Percentiles rank a stretch among this genome's conserved stretches.
Evolutionary conservation across 164 flowering plant genomes (phyloP).

Genomic region (Vitis labrusca): DNA sequence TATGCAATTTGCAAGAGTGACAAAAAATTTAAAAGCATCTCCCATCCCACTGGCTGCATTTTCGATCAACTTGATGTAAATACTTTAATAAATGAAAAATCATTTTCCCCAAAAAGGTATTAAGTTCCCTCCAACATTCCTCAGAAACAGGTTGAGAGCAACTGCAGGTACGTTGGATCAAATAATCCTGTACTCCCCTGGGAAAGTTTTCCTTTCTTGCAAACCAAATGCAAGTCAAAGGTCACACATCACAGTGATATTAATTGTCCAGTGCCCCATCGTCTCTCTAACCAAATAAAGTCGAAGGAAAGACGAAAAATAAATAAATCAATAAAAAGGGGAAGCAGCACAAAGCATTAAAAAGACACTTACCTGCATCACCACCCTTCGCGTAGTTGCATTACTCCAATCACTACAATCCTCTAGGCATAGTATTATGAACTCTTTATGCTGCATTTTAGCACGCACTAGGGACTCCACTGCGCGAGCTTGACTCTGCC

Average conservation of each 20-base stretch:
- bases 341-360: background rate
- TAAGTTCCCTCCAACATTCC: no score
- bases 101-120: no score
- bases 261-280: background rate
- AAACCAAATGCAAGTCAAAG: background rate
- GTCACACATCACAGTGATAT: background rate
- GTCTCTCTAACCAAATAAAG: background rate
- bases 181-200: background rate
- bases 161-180: no score
- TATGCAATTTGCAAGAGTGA: no score
- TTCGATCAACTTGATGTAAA: no score
- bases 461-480: constrained; percentile 92
- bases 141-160: no score
- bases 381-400: constrained; percentile 92
- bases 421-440: constrained; percentile 94
- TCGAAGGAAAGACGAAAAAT: background rate
- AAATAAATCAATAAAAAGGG: background rate
- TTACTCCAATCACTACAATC: constrained; percentile 99
- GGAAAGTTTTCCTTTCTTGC: background rate
- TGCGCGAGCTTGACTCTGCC: constrained; percentile 85
- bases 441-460: constrained; percentile 95
- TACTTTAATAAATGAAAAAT: no score
- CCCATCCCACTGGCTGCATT: no score
- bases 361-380: constrained; percentile 76
- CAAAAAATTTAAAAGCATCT: no score